A percentile compares a stretch with the other conserved stretches of the same genome.
Conservation (phyloP, 1,139 yeast species). For the Pichia sp. region DNA sequence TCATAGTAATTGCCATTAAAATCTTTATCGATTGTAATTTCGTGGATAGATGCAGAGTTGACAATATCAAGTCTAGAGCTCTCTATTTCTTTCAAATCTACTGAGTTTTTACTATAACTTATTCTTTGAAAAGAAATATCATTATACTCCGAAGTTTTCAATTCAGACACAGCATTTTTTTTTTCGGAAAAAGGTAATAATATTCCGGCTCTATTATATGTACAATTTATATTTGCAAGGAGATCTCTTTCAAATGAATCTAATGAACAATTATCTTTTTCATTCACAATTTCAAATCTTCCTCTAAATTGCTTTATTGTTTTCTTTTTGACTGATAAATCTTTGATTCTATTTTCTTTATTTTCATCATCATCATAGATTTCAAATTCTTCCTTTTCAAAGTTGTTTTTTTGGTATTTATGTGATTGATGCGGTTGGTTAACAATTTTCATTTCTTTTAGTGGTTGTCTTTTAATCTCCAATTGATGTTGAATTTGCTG, state of each 20-base stretch:
- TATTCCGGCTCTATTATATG: background rate
- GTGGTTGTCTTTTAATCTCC: background rate
- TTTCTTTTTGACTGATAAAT: background rate
- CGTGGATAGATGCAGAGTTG: too few species aligned
- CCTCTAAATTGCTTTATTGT: background rate
- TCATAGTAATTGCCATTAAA: too few species aligned
- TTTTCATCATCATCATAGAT: background rate
- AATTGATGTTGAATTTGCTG: background rate
- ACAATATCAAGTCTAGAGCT: too few species aligned
- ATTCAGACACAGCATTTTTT: background rate
- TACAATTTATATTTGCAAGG: constrained; percentile 1
- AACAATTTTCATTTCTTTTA: too few species aligned
- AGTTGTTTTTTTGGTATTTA: background rate
- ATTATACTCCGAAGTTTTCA: background rate
- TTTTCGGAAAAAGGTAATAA: background rate
- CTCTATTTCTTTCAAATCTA: too few species aligned
- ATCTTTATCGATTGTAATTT: too few species aligned
- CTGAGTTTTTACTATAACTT: too few species aligned
- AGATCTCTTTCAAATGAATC: constrained; percentile 8
- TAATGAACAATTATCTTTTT: constrained; percentile 1
- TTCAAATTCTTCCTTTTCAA: background rate
- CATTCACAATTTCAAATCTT: background rate
- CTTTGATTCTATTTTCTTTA: background rate
- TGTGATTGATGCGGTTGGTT: too few species aligned
- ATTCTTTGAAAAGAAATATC: too few species aligned